A percentile compares a stretch with the other conserved stretches of the same genome.
phyloP scores from a whole-genome alignment of 2,329 filamentous ascomycete genomes.

The Cladosporium sp. region DNA sequence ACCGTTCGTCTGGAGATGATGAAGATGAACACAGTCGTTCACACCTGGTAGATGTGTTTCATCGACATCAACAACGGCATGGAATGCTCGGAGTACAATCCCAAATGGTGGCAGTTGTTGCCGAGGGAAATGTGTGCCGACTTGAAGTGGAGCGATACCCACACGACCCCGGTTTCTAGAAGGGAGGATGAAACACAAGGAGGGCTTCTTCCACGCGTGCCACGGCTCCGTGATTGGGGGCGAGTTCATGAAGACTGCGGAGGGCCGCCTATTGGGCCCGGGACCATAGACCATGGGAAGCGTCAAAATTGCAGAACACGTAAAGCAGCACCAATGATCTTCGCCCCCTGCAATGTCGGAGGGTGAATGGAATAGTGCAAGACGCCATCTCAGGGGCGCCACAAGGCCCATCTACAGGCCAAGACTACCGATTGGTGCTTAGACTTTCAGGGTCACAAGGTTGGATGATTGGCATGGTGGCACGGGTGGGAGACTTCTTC shows the following conservation, averaged over 20 bases:
- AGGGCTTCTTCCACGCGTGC: background rate
- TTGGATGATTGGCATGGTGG: background rate
- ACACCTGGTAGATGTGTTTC: no score
- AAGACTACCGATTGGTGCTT: background rate
- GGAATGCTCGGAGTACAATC: background rate
- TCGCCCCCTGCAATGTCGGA: background rate
- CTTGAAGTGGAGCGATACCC: conserved; percentile 3
- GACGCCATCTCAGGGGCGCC: background rate
- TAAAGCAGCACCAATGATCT: conserved; percentile 1
- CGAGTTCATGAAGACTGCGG: background rate
- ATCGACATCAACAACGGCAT: no score
- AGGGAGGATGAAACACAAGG: conserved; percentile 9
- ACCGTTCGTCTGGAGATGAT: no score
- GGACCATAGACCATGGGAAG: background rate
- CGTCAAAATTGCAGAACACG: background rate
- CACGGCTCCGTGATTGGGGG: background rate
- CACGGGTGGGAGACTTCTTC: background rate
- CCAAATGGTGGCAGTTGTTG: background rate
- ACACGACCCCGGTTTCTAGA: conserved; percentile 10
- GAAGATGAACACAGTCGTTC: no score
- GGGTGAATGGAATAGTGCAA: background rate
- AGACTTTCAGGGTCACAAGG: conserved; percentile 2
- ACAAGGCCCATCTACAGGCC: background rate
- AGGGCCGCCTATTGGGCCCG: background rate
- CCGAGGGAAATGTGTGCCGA: background rate